Conservation (phyloP, 805 yeast species). For the Nakazawaea sp. region DNA sequence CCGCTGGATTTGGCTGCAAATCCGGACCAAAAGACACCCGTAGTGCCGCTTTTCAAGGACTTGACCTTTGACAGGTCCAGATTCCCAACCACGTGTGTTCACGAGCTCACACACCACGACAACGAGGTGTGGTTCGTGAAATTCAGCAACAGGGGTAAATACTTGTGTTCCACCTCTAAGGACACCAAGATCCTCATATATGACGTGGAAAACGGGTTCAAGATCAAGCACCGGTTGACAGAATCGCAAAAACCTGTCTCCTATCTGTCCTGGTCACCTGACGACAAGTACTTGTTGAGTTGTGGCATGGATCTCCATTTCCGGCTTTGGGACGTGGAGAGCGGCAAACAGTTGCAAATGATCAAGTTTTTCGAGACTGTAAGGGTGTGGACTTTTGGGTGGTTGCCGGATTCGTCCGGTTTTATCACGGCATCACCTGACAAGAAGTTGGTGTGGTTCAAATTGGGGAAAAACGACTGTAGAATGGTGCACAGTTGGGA, state of each 20-base stretch:
- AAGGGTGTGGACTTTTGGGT: slow-evolving; percentile 56
- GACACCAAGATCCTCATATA: slow-evolving; percentile 62
- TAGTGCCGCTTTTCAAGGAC: slow-evolving; percentile 16
- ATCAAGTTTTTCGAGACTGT: slow-evolving; percentile 13
- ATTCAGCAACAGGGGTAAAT: slow-evolving; percentile 72
- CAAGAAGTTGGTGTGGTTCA: slow-evolving; percentile 47
- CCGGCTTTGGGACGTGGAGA: slow-evolving; percentile 57
- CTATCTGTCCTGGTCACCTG: slow-evolving; percentile 70
- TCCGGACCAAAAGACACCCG: slow-evolving; percentile 17
- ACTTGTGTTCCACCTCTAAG: slow-evolving; percentile 69
- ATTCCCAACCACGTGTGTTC: slow-evolving; percentile 43
- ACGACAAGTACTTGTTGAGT: slow-evolving; percentile 58
- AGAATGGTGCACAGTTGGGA: slow-evolving; percentile 21
- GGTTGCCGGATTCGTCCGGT: slow-evolving; percentile 49
- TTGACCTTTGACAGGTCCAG: slow-evolving; percentile 12
- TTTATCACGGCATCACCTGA: slow-evolving; percentile 78
- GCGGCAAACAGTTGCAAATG: slow-evolving; percentile 22
- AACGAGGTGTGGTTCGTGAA: slow-evolving; percentile 82
- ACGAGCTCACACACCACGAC: slow-evolving; percentile 43
- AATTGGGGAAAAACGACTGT: slow-evolving; percentile 24
- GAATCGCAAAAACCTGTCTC: slow-evolving; percentile 51
- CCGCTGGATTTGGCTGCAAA: slow-evolving; percentile 13
- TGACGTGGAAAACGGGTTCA: slow-evolving; percentile 46
- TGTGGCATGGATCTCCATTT: slow-evolving; percentile 69
- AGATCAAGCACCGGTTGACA: slow-evolving; percentile 27